A percentile compares a stretch with the other conserved stretches of the same genome.
These are phyloP conservation scores for Chalciporus sphaerocephalus DNA, from an alignment of 768 basidiomycete genomes.

Conservation along the genomic window DNA sequence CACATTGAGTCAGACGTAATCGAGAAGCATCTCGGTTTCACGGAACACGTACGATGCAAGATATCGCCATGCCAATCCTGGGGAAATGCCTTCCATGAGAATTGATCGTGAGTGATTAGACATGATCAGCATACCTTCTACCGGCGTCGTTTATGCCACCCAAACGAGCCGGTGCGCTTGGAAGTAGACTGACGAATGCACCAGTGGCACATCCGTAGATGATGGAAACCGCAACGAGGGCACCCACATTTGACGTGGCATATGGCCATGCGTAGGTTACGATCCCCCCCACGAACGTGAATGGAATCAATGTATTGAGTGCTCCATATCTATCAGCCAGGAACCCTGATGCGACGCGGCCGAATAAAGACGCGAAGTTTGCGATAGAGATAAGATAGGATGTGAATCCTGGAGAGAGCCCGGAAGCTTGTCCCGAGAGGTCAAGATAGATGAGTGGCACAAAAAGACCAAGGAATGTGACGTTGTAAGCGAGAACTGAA, in stretches of 20 bases:
- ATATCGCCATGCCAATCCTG: too few species aligned
- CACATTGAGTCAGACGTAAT: too few species aligned
- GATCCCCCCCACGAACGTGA: conserved; percentile 36
- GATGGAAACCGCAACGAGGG: conserved; percentile 12
- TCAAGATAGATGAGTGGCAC: conserved; percentile 9
- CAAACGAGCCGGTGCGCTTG: conserved; percentile 5
- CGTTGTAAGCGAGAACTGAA: conserved; percentile 8
- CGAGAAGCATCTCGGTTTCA: too few species aligned
- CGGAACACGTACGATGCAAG: too few species aligned
- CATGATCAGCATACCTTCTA: conserved; percentile 2
- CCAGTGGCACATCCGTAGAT: conserved; percentile 35
- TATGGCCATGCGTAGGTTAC: conserved; percentile 46
- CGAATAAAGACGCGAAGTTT: conserved; percentile 7
- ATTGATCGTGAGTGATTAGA: conserved; percentile 19
- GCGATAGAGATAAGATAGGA: conserved; percentile 7
- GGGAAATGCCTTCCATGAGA: neutral
- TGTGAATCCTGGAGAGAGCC: conserved; percentile 7
- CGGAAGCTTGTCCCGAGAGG: conserved; percentile 4
- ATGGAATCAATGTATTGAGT: conserved; percentile 40
- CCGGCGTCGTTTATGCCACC: conserved; percentile 11
- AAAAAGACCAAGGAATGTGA: conserved; percentile 2
- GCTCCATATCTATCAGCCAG: conserved; percentile 26
- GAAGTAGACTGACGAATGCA: conserved; percentile 7
- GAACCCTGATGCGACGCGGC: conserved; percentile 9
- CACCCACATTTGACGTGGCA: neutral